Evolutionary conservation across 2,329 filamentous ascomycete species (phyloP).

Genomic region (Sporothrix globosa): DNA sequence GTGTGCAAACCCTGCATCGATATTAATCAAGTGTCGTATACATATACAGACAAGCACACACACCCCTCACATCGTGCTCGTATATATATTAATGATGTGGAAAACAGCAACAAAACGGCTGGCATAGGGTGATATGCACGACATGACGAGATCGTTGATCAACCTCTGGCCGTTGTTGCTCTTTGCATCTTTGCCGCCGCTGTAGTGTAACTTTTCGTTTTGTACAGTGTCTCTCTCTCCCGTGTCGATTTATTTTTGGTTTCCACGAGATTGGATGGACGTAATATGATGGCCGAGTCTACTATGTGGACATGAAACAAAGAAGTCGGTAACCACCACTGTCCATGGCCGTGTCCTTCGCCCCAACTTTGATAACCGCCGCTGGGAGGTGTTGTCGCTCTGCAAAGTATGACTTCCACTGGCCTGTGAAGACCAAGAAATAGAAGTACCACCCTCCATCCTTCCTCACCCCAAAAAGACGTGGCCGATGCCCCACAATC

Average conservation of each 20-base stretch:
- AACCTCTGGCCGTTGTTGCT: background rate
- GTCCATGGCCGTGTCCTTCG: background rate
- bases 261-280: background rate
- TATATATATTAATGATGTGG: background rate
- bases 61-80: background rate
- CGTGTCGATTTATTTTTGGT: background rate
- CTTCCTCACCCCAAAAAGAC: background rate
- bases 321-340: background rate
- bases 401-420: too few relatives aligned
- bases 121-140: constrained; percentile 16
- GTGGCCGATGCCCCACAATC: background rate
- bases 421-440: background rate
- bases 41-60: background rate
- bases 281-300: background rate
- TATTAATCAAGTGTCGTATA: background rate
- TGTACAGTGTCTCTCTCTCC: background rate
- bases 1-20: constrained; percentile 9
- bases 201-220: background rate
- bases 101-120: constrained; percentile 1
- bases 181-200: background rate
- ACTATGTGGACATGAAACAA: background rate
- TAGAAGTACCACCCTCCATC: constrained; percentile 7
- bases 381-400: background rate
- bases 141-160: background rate
- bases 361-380: background rate